Evolutionary conservation across 345 rosid genomes (phyloP), one percentile per base, ranked within the genome.

Genomic region (Populus tremula): DNA sequence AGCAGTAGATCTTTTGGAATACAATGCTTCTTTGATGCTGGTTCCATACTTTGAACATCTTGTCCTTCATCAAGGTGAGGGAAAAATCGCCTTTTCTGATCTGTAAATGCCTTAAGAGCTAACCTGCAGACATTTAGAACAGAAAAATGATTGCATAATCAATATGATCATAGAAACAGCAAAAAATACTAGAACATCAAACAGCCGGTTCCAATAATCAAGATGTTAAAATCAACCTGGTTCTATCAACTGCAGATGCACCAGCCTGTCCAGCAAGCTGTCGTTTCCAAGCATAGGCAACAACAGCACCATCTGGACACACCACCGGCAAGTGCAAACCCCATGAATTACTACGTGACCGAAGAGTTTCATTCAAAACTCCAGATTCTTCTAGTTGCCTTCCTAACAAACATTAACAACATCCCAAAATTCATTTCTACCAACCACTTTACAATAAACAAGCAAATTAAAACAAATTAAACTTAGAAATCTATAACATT

Each of bases 261-360:
- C 99, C 99, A 67, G 98, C 99, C 85, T 96, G 99, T 21, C 99
- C 98, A n/a, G 99, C 98, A 10, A 96, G 93, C 73, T 96, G 99
- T 11, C 99, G 89, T 76, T 96, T 96, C 98, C 99, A 93, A 66
- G 99, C 98, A 81, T 96, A 96, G 0, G 96, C 99, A 10, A 96
- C 99, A 1, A 93, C 98, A 0, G 97, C 98, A 17, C 99, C 99
- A 80, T 96, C 99, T 1, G 98, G 98, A 83, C 98, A 95, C 59
- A 92, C 99, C 85, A 95, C 38, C 0, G 99, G 98, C 97, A 95
- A 91, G 70, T 93, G 97, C 88, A 92, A 84, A 75, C 98, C 96
- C 99, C 98, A 95, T 13, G 94, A 91, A 38, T 95, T 89, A 76
- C 98, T 92, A 70, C 96, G 84, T 2, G 90, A 87, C 64, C 91